phyloP scores from a whole-genome alignment of 257 asterid genomes.

The Ocimum tenuiflorum region DNA sequence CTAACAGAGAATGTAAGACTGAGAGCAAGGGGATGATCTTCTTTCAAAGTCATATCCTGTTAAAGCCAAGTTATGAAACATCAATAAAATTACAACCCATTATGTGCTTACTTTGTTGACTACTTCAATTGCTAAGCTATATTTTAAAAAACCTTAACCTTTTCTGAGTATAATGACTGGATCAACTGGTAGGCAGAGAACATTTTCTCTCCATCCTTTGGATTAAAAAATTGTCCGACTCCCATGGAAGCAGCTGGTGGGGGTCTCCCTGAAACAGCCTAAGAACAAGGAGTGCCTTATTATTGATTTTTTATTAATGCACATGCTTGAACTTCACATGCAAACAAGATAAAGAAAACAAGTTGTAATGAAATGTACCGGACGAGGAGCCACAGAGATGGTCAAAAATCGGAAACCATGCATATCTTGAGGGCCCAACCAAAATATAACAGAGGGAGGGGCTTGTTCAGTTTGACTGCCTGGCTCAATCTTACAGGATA shows the following conservation, averaged over 20 bases:
- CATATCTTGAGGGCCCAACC: conserved; percentile 83
- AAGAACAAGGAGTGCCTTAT: conserved; percentile 27
- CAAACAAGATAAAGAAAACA: neutral
- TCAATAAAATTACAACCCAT: conserved; percentile 6
- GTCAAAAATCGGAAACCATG: conserved; percentile 82
- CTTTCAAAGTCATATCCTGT: conserved; percentile 66
- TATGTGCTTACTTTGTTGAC: conserved; percentile 2
- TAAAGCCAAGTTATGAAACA: conserved; percentile 28
- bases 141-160: conserved; percentile 44
- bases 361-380: conserved; percentile 42
- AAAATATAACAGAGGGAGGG: conserved; percentile 88
- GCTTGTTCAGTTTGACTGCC: conserved; percentile 99
- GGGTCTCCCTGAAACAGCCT: conserved; percentile 95
- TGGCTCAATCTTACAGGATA: conserved; percentile 73
- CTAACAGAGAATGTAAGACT: conserved; percentile 75
- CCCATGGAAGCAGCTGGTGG: conserved; percentile 99
- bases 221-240: conserved; percentile 87
- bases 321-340: conserved; percentile 13
- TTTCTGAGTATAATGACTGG: conserved; percentile 39
- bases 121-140: conserved; percentile 16
- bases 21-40: conserved; percentile 90
- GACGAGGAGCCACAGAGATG: conserved; percentile 93
- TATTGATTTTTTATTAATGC: neutral
- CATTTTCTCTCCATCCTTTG: conserved; percentile 53
- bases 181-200: conserved; percentile 53